Evolutionary conservation across 2,329 filamentous ascomycete species (phyloP).

Genomic region (Podosphaera fusca): DNA sequence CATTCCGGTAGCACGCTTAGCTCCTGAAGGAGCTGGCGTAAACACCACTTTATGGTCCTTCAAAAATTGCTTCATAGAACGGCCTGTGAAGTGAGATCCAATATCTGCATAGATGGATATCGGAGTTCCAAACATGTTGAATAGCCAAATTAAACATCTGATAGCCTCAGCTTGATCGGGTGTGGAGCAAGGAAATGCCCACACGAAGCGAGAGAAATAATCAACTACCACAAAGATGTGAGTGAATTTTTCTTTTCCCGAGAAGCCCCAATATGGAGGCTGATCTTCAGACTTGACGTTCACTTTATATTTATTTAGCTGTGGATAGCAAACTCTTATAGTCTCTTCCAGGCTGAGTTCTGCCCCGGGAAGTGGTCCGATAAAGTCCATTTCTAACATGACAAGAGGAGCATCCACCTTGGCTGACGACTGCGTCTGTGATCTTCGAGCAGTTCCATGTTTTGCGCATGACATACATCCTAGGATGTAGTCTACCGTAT

Average conservation of each 20-base stretch:
- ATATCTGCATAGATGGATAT: not conserved
- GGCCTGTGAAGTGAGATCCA: not conserved
- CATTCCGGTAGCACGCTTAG: not conserved
- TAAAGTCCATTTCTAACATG: not conserved
- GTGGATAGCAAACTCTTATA: not conserved
- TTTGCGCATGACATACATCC: not conserved
- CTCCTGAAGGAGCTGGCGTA: not conserved
- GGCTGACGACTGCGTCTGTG: not conserved
- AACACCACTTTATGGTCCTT: not conserved
- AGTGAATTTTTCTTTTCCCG: not conserved
- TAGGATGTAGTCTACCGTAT: not conserved
- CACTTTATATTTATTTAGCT: not conserved
- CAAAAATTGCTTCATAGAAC: not conserved
- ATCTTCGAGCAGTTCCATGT: not conserved
- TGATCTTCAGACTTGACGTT: not conserved
- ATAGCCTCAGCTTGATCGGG: not conserved
- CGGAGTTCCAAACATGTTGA: not conserved
- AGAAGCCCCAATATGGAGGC: not conserved
- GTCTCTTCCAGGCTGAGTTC: not conserved
- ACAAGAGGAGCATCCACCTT: not conserved
- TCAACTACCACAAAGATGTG: not conserved
- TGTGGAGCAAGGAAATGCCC: not conserved
- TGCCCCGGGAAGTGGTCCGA: not conserved
- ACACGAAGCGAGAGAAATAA: not conserved
- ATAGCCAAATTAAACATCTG: not conserved